phyloP scores from a whole-genome alignment of 2,329 filamentous ascomycete genomes.

The Penicillium sp. region DNA sequence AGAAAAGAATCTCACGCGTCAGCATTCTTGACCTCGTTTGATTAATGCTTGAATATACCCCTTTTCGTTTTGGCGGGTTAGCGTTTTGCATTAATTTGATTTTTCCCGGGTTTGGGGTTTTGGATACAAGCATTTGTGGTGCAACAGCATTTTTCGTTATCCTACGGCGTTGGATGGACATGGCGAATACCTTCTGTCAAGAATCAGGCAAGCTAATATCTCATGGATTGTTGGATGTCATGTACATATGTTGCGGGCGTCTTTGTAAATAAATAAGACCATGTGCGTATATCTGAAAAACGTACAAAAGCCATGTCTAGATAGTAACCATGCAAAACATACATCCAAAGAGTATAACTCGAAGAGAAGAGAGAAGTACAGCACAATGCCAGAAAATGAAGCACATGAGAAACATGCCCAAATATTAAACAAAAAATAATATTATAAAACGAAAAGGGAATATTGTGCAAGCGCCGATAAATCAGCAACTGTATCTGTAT shows the following conservation, averaged over 20 bases:
- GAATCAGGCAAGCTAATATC: neutral
- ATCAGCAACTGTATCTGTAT: neutral
- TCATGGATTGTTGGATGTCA: neutral
- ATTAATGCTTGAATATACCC: slow-evolving; percentile 12
- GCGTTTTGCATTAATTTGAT: neutral
- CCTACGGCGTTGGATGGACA: neutral
- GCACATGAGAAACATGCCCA: slow-evolving; percentile 1
- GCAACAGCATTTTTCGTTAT: neutral
- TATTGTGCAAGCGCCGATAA: slow-evolving; percentile 2
- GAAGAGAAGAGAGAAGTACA: slow-evolving; percentile 5
- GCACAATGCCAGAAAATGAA: slow-evolving; percentile 14
- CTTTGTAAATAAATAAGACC: neutral
- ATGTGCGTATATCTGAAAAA: neutral
- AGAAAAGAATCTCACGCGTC: slow-evolving; percentile 34
- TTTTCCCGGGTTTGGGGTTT: neutral
- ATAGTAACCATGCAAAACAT: neutral
- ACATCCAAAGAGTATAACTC: neutral
- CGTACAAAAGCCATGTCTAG: neutral
- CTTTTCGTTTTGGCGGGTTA: neutral
- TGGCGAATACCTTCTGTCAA: neutral
- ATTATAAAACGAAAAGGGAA: neutral
- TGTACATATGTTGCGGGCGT: neutral
- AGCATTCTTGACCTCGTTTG: slow-evolving; percentile 35
- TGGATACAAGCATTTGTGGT: neutral
- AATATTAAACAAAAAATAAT: slow-evolving; percentile 10